These are phyloP conservation scores for Pythium diclinum DNA, from an alignment of 352 stramenopile genomes.

Conservation along the genomic window DNA sequence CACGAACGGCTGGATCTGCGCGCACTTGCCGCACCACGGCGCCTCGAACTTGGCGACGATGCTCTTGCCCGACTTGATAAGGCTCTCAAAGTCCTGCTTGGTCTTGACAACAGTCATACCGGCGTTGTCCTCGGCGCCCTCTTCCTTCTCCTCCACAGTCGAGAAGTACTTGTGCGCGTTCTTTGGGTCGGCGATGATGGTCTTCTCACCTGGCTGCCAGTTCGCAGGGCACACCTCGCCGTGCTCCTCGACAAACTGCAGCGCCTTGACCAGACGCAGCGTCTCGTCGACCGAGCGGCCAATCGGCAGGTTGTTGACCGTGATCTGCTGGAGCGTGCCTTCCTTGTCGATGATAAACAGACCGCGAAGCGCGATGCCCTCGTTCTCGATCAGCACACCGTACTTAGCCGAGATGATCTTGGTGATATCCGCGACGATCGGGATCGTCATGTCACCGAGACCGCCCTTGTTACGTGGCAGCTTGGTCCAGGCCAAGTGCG, in stretches of 20 bases:
- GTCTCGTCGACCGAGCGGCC: constrained; percentile 92
- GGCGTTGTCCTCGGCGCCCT: constrained; percentile 29
- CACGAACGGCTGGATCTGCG: constrained; percentile 78
- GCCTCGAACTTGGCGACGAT: constrained; percentile 82
- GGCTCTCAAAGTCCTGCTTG: constrained; percentile 57
- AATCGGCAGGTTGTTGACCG: constrained; percentile 92
- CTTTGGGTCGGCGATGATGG: constrained; percentile 85
- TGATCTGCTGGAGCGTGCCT: constrained; percentile 84
- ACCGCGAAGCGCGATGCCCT: constrained; percentile 83
- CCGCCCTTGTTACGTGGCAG: constrained; percentile 89
- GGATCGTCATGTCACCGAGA: constrained; percentile 91
- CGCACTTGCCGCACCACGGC: constrained; percentile 86
- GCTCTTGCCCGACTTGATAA: constrained; percentile 65
- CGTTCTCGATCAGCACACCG: constrained; percentile 85
- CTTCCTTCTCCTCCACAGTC: constrained; percentile 46
- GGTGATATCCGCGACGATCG: constrained; percentile 91
- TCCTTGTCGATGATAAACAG: constrained; percentile 94
- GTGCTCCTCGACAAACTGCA: constrained; percentile 92
- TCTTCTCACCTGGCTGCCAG: constrained; percentile 91
- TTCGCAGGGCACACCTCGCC: constrained; percentile 92
- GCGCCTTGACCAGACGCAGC: constrained; percentile 88
- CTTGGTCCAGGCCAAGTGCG: constrained; percentile 88
- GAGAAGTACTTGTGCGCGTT: constrained; percentile 84
- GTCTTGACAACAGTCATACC: constrained; percentile 53
- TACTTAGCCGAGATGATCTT: constrained; percentile 92